Conservation (phyloP, 768 basidiomycete species). For the Suillus placidus region DNA sequence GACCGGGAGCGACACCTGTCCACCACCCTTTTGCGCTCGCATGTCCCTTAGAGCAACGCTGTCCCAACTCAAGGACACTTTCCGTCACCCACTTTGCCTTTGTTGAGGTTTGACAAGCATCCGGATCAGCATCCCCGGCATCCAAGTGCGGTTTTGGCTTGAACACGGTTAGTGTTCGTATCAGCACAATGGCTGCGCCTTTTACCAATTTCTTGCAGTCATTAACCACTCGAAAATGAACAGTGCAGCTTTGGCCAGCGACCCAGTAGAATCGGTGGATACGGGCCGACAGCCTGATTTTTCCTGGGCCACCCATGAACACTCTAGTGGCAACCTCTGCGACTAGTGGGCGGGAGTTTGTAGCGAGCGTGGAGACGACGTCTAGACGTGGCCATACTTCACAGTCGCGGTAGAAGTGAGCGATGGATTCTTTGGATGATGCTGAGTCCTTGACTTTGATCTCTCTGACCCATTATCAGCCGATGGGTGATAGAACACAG, state of each 20-base stretch:
- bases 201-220: conserved; percentile 70
- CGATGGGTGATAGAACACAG: conserved; percentile 6
- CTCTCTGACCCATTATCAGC: conserved; percentile 46
- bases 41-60: conserved; percentile 62
- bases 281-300: conserved; percentile 64
- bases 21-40: conserved; percentile 90
- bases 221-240: conserved; percentile 68
- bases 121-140: conserved; percentile 42
- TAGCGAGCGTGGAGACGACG: conserved; percentile 58
- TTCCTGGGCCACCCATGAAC: conserved; percentile 65
- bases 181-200: conserved; percentile 59
- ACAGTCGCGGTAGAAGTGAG: conserved; percentile 88
- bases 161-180: conserved; percentile 70
- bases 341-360: conserved; percentile 60
- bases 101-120: conserved; percentile 66
- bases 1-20: conserved; percentile 72
- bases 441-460: conserved; percentile 72
- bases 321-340: conserved; percentile 56
- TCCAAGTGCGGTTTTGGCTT: conserved; percentile 50
- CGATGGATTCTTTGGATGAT: conserved; percentile 67
- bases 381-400: conserved; percentile 79
- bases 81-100: conserved; percentile 66
- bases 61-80: conserved; percentile 65
- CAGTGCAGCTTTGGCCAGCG: conserved; percentile 76
- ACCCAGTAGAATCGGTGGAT: conserved; percentile 79